These are phyloP conservation scores for Jasminum sambac DNA, from an alignment of 257 asterid species.

Conservation along the genomic window DNA sequence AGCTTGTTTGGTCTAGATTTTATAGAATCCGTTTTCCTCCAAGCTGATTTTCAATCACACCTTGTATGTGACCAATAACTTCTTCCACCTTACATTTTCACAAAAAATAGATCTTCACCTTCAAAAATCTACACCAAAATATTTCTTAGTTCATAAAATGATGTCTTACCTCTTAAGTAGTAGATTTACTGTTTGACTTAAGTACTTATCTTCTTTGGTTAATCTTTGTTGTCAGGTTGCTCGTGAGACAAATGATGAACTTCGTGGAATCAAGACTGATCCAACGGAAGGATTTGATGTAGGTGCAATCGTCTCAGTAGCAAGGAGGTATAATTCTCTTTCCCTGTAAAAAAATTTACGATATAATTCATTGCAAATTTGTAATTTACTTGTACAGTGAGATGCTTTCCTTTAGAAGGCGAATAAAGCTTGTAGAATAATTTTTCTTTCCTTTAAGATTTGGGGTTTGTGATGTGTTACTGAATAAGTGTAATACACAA, in stretches of 20 bases:
- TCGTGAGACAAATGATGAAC: slow-evolving; percentile 96
- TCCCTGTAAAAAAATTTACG: slow-evolving; percentile 15
- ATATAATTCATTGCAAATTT: neutral
- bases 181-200: neutral
- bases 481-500: neutral
- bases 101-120: too few species aligned
- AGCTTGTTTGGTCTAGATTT: too few species aligned
- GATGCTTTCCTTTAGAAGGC: slow-evolving; percentile 13
- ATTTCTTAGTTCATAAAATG: neutral
- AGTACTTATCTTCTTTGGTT: neutral
- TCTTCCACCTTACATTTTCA: too few species aligned
- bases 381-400: neutral
- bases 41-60: too few species aligned
- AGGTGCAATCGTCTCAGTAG: slow-evolving; percentile 79
- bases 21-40: too few species aligned
- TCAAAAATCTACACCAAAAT: too few species aligned
- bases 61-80: too few species aligned
- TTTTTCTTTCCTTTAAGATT: slow-evolving; percentile 6
- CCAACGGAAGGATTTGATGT: slow-evolving; percentile 90
- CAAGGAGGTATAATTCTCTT: slow-evolving; percentile 65
- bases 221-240: slow-evolving; percentile 63
- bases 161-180: neutral
- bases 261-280: slow-evolving; percentile 79
- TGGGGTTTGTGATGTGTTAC: neutral
- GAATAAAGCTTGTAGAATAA: slow-evolving; percentile 4